Evolutionary conservation across 2,329 filamentous ascomycete genomes (phyloP).

Genomic region (Coniochaeta hoffmannii): DNA sequence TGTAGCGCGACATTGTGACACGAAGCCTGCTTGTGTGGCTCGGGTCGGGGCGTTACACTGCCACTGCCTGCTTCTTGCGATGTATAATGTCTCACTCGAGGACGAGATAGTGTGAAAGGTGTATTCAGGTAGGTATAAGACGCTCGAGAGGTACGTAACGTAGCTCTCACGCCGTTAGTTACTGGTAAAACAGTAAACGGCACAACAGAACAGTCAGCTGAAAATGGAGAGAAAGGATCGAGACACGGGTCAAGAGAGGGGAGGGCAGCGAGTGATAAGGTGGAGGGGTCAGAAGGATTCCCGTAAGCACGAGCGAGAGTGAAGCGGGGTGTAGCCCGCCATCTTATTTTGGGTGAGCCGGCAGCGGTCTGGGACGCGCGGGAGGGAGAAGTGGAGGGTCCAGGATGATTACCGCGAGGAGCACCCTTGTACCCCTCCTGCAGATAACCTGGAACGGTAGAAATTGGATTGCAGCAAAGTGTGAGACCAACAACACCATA

Average conservation of each 20-base stretch:
- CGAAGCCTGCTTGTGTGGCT: too few species aligned
- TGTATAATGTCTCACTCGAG: neutral
- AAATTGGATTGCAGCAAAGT: neutral
- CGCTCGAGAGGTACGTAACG: neutral
- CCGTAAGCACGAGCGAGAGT: neutral
- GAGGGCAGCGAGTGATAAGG: neutral
- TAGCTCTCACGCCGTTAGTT: neutral
- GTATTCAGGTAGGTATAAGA: neutral
- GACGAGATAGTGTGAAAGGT: neutral
- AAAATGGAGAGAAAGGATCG: neutral
- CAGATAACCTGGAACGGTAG: neutral
- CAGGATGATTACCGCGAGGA: neutral
- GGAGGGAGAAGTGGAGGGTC: neutral
- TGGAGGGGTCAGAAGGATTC: neutral
- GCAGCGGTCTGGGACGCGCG: slow-evolving; percentile 1
- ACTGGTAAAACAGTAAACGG: neutral
- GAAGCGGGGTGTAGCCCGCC: slow-evolving; percentile 1
- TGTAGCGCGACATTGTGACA: slow-evolving; percentile 9
- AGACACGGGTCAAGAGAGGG: neutral
- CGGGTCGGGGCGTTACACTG: neutral
- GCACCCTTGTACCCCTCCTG: neutral
- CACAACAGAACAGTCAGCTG: too few species aligned
- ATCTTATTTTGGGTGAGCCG: neutral
- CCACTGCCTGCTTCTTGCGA: neutral
- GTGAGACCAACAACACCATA: slow-evolving; percentile 8